These are phyloP conservation scores for Mycena chlorophos DNA, from an alignment of 768 basidiomycete genomes.

Conservation along the genomic window DNA sequence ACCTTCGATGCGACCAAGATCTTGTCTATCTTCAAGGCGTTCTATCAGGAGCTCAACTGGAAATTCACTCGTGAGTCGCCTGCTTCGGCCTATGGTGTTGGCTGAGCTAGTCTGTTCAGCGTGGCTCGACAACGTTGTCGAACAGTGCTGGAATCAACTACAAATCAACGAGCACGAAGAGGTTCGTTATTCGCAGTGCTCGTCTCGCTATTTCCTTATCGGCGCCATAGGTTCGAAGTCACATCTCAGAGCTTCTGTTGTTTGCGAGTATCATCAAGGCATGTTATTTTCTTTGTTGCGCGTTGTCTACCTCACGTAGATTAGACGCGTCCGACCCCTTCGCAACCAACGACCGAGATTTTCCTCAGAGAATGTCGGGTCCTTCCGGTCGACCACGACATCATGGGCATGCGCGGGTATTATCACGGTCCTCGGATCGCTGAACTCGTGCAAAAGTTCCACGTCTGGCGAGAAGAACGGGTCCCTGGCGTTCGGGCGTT, in stretches of 20 bases:
- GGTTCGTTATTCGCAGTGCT: conserved; percentile 36
- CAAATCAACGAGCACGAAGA: conserved; percentile 73
- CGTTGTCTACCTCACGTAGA: conserved; percentile 34
- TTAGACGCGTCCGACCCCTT: conserved; percentile 66
- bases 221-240: conserved; percentile 58
- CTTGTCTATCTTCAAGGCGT: conserved; percentile 64
- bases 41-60: conserved; percentile 75
- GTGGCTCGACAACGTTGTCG: conserved; percentile 71
- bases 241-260: conserved; percentile 73
- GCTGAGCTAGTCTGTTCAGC: conserved; percentile 29
- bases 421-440: conserved; percentile 61
- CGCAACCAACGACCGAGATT: conserved; percentile 57
- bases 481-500: conserved; percentile 76
- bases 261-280: conserved; percentile 76
- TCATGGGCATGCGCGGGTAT: conserved; percentile 70
- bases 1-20: conserved; percentile 79
- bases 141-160: conserved; percentile 70
- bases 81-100: not conserved
- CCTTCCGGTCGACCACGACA: conserved; percentile 57
- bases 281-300: conserved; percentile 12
- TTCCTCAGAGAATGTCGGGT: conserved; percentile 70
- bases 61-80: conserved; percentile 53
- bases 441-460: conserved; percentile 63
- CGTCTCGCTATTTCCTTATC: conserved; percentile 1
- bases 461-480: conserved; percentile 68